Conservation (phyloP, 306 rosid genomes). For the Acacia melanoxylon region DNA sequence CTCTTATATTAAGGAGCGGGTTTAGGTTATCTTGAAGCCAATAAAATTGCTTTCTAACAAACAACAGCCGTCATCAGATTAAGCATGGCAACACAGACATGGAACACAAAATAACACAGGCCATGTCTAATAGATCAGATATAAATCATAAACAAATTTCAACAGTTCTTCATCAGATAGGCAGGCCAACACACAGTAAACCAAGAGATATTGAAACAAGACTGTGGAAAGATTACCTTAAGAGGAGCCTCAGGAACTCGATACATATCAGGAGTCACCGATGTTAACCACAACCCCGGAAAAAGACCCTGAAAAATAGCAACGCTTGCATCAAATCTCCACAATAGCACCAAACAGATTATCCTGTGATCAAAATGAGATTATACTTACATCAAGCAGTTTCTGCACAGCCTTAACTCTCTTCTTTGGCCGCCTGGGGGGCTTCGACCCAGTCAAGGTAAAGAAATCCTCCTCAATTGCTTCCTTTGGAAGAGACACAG, state of each 20-base stretch:
- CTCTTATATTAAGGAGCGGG: background rate
- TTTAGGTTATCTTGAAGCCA: background rate
- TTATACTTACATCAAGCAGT: slow-evolving; percentile 33
- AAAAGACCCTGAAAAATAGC: slow-evolving; percentile 35
- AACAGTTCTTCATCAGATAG: background rate
- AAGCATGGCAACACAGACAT: background rate
- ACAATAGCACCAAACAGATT: background rate
- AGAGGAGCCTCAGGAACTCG: slow-evolving; percentile 34
- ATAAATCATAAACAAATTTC: background rate
- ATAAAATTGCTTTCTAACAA: background rate
- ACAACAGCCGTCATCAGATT: background rate
- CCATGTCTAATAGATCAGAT: background rate
- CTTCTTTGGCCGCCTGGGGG: slow-evolving; percentile 34
- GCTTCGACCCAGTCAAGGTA: slow-evolving; percentile 32
- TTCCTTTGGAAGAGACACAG: slow-evolving; percentile 28
- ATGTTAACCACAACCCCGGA: slow-evolving; percentile 36
- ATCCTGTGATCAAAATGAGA: background rate
- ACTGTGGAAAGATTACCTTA: slow-evolving; percentile 30
- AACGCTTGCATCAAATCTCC: slow-evolving; percentile 27
- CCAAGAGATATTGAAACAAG: background rate
- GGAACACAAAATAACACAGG: background rate
- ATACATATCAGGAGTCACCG: slow-evolving; percentile 20
- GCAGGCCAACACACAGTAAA: background rate
- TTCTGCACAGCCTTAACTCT: slow-evolving; percentile 34
- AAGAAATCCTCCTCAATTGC: slow-evolving; percentile 41